Evolutionary conservation across 192 early-diverging fungal genomes (phyloP), one percentile per base, ranked within the genome.

Genomic region (Backusella liffmaniae): DNA sequence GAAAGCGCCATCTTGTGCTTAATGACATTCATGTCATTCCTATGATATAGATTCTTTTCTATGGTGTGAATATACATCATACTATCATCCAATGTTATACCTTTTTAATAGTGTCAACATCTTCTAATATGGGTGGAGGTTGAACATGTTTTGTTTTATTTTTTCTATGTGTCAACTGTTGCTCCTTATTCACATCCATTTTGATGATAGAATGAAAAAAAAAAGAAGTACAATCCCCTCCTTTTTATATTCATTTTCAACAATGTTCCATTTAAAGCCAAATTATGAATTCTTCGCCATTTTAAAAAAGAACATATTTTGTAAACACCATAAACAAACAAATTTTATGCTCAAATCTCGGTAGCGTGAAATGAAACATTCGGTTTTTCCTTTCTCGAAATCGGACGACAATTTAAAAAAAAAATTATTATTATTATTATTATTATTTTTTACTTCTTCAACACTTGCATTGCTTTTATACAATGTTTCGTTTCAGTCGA

Each of bases 1-100:
- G 77, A 36, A 15, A 81, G 46, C 29, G 83, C 46, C 16, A 69
- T 5, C 21, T 69, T 36, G 2, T 69, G 67, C 13, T 69, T 69
- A 2, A 36, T 23, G 0, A 1, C 10, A 37, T 0, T 21, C 21
- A 41, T n/a, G 5, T 21, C 67, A 37, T 41, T 37, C 35, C 8
- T 9, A 69, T 23, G 23, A n/a, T 62, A 29, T 4, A 62, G 15
- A 4, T 26, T 23, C 32, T 68, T 41, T 68, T 32, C 0, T 37
- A 18, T 68, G 18, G 23, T 36, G 36, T 67, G 5, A 18, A 5
- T 49, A 49, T n/a, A 7, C 32, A 53, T 44, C n/a, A 13, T 4
- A 0, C 49, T 53, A 8, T 2, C 4, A 49, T n/a, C 18, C 21
- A 12, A 59, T 15, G 5, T 23, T 39, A 6, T 69, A 69, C 67